These are phyloP conservation scores for Thymus mandschuricus DNA, from an alignment of 257 asterid genomes.

Conservation along the genomic window DNA sequence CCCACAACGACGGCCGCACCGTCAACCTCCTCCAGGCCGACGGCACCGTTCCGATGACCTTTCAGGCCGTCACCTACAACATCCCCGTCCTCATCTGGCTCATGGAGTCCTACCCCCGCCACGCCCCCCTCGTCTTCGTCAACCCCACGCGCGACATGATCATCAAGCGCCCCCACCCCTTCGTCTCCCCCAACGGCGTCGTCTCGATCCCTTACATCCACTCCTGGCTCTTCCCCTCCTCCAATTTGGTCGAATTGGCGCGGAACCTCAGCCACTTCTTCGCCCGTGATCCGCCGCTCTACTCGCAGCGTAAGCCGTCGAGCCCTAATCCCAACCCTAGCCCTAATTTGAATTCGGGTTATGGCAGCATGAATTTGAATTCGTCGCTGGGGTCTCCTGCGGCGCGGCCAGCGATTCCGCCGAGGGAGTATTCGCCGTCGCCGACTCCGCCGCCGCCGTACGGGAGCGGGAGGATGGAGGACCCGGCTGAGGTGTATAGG, in stretches of 20 bases:
- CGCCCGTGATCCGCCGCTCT: slow-evolving; percentile 88
- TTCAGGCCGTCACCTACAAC: slow-evolving; percentile 72
- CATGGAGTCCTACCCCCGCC: slow-evolving; percentile 85
- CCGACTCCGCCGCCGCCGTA: slow-evolving; percentile 76
- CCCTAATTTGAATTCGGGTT: slow-evolving; percentile 31
- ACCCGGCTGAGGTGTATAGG: slow-evolving; percentile 67
- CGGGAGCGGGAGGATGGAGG: slow-evolving; percentile 68
- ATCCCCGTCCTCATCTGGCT: slow-evolving; percentile 89
- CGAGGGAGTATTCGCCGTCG: slow-evolving; percentile 50
- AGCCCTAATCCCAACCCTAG: slow-evolving; percentile 44
- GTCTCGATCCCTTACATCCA: slow-evolving; percentile 77
- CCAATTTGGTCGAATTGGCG: slow-evolving; percentile 74
- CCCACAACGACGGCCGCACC: slow-evolving; percentile 95
- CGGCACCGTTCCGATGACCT: slow-evolving; percentile 84
- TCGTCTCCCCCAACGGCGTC: slow-evolving; percentile 83
- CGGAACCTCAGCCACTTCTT: slow-evolving; percentile 62
- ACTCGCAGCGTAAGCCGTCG: slow-evolving; percentile 62
- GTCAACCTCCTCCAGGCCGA: slow-evolving; percentile 85
- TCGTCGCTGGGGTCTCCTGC: slow-evolving; percentile 24
- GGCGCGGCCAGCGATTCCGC: slow-evolving; percentile 72
- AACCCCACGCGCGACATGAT: slow-evolving; percentile 90
- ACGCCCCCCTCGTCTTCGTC: slow-evolving; percentile 84
- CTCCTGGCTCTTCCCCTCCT: slow-evolving; percentile 83
- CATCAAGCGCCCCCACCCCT: slow-evolving; percentile 78
- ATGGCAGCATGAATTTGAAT: slow-evolving; percentile 43